These are phyloP conservation scores for Rhodomyrtus tomentosa DNA, from an alignment of 345 rosid species.

Conservation along the genomic window DNA sequence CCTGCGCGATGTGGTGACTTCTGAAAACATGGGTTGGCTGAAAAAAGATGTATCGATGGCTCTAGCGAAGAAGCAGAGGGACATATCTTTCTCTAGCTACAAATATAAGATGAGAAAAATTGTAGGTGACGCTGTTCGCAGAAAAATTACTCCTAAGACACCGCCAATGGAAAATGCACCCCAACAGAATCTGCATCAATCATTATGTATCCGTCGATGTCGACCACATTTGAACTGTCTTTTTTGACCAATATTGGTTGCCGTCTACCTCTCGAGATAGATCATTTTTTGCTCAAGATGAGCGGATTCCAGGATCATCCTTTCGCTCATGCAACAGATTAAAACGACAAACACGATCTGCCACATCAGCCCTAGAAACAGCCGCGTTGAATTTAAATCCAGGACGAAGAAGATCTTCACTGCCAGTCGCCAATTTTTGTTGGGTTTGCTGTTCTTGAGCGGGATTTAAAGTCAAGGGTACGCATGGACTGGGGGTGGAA, in stretches of 20 bases:
- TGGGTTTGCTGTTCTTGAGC: constrained; percentile 9
- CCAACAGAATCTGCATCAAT: background rate
- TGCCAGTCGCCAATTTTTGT: background rate
- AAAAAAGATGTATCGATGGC: background rate
- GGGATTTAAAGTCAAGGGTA: constrained; percentile 22
- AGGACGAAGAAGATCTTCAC: background rate
- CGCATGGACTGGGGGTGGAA: constrained; percentile 22
- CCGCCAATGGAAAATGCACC: background rate
- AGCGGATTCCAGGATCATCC: background rate
- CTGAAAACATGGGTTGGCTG: background rate
- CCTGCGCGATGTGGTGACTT: background rate
- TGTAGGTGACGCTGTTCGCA: background rate
- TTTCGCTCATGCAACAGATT: background rate
- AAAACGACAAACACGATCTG: background rate
- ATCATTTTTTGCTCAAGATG: background rate
- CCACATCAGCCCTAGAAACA: background rate
- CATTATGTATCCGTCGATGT: background rate
- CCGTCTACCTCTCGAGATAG: background rate
- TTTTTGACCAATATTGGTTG: background rate
- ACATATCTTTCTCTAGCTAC: background rate
- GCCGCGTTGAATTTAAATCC: background rate
- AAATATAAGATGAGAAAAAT: background rate
- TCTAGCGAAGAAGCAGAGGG: background rate
- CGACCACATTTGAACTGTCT: background rate
- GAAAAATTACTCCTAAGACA: background rate